A percentile compares a stretch with the other conserved stretches of the same genome.
phyloP scores from a whole-genome alignment of 1,284 basidiomycete genomes.

The Ustilago nuda region DNA sequence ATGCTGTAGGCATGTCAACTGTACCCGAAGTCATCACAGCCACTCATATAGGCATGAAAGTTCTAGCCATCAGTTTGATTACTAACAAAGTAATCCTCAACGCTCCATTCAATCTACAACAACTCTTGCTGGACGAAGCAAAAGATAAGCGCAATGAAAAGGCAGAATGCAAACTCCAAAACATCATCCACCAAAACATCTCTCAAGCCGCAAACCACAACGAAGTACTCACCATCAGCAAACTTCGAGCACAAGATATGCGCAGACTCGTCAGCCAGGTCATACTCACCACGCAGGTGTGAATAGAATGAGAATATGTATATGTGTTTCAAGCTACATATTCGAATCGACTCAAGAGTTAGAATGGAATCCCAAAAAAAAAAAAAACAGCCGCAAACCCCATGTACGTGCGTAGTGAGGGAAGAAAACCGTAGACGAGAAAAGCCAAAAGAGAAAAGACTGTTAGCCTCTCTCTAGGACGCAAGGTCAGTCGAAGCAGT shows the following conservation, averaged over 20 bases:
- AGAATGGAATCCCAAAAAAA: background rate
- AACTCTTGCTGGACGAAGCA: slow-evolving; percentile 75
- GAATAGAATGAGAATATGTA: background rate
- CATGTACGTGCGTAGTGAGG: too few species aligned
- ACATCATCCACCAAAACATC: slow-evolving; percentile 69
- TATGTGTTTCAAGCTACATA: too few species aligned
- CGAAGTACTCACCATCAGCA: slow-evolving; percentile 81
- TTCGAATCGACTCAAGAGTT: too few species aligned
- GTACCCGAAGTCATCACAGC: slow-evolving; percentile 88
- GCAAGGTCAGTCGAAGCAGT: slow-evolving; percentile 4
- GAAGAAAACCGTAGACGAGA: background rate
- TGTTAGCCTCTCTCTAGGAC: background rate
- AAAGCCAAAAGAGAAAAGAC: too few species aligned
- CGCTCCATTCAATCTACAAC: slow-evolving; percentile 77
- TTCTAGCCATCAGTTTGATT: slow-evolving; percentile 81
- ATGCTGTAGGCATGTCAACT: slow-evolving; percentile 89
- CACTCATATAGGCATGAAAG: slow-evolving; percentile 76
- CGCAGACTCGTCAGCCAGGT: slow-evolving; percentile 71
- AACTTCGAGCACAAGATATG: slow-evolving; percentile 78
- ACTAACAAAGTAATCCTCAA: slow-evolving; percentile 84
- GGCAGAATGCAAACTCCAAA: slow-evolving; percentile 8
- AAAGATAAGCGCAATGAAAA: slow-evolving; percentile 71
- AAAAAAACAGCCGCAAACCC: background rate
- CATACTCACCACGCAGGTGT: slow-evolving; percentile 16
- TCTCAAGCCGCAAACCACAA: slow-evolving; percentile 79